Conservation (phyloP, 768 basidiomycete genomes). For the Austroboletus festivus region DNA sequence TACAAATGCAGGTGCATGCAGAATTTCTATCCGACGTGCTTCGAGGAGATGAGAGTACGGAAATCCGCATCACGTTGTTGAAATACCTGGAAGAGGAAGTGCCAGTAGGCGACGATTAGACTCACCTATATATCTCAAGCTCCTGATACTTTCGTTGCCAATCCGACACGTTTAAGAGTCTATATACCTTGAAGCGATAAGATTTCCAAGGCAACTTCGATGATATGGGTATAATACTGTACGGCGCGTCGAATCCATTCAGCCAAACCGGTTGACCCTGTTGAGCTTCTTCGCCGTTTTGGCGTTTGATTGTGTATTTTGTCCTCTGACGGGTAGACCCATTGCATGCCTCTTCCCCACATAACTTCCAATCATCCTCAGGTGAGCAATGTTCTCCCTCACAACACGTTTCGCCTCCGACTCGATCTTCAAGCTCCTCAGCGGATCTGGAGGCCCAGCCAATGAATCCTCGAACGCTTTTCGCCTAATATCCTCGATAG, state of each 20-base stretch:
- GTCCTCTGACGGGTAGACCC: conserved; percentile 90
- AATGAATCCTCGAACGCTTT: conserved; percentile 32
- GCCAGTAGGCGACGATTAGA: conserved; percentile 85
- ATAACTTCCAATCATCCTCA: conserved; percentile 92
- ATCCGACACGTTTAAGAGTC: neutral
- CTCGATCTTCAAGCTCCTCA: conserved; percentile 81
- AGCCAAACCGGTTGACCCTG: conserved; percentile 63
- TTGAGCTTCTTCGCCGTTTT: conserved; percentile 90
- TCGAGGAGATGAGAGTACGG: conserved; percentile 91
- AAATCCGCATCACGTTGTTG: conserved; percentile 85
- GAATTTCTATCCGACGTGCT: conserved; percentile 88
- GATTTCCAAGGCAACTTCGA: neutral
- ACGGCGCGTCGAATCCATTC: conserved; percentile 12
- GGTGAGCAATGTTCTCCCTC: conserved; percentile 89
- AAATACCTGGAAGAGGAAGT: conserved; percentile 96
- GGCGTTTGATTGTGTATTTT: conserved; percentile 88
- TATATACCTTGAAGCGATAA: conserved; percentile 1
- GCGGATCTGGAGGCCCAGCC: conserved; percentile 50
- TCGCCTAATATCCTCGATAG: conserved; percentile 28
- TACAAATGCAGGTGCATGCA: conserved; percentile 93
- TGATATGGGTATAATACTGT: conserved; percentile 10
- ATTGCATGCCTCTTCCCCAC: conserved; percentile 91
- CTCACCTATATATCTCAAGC: conserved; percentile 21
- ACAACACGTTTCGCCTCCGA: conserved; percentile 79
- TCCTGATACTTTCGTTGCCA: neutral